Conservation (phyloP, 306 rosid species). For the Cajanus cajan region DNA sequence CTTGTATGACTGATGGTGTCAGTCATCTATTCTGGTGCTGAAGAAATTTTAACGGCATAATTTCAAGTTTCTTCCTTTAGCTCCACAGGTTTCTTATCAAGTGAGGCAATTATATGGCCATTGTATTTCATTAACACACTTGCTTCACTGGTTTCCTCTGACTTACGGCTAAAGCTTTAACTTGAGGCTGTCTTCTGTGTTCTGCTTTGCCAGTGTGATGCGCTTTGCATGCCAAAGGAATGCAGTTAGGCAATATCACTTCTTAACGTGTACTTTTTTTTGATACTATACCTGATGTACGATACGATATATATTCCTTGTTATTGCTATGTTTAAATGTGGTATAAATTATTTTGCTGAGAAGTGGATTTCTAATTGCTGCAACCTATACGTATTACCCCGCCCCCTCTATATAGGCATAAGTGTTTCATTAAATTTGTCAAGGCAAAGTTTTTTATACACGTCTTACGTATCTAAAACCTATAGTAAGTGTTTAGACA, state of each 20-base stretch:
- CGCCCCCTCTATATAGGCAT: no score
- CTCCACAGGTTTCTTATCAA: slow-evolving; percentile 7
- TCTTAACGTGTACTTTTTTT: background rate
- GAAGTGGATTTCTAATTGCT: background rate
- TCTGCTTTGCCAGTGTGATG: background rate
- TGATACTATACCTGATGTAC: background rate
- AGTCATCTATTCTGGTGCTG: background rate
- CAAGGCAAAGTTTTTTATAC: no score
- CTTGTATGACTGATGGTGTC: background rate
- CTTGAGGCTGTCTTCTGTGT: background rate
- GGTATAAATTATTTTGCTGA: background rate
- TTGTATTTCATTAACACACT: background rate
- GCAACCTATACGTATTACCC: background rate
- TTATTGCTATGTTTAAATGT: no score
- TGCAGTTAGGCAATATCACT: background rate
- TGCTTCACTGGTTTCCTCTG: background rate
- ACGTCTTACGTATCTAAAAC: no score
- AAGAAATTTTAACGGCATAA: background rate
- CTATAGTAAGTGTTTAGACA: no score
- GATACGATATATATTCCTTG: background rate
- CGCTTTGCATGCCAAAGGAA: background rate
- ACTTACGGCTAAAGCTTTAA: background rate
- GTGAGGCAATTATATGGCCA: background rate
- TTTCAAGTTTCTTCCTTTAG: slow-evolving; percentile 6
- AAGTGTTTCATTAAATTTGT: no score